These are phyloP conservation scores for Fusarium sp. DNA, from an alignment of 2,329 filamentous ascomycete species.

Conservation along the genomic window DNA sequence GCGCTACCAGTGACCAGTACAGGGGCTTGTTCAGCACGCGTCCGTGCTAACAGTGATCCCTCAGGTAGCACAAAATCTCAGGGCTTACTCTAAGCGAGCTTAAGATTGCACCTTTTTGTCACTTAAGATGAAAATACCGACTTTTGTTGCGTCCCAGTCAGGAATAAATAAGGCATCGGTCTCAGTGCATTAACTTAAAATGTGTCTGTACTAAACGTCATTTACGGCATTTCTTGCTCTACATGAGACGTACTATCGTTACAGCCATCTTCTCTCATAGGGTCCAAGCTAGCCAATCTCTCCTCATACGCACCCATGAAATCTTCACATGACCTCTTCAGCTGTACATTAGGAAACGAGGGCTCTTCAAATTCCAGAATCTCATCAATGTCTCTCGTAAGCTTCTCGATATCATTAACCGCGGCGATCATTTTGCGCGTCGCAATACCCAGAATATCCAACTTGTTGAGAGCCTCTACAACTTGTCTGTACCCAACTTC, in stretches of 20 bases:
- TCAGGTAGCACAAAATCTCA: accelerated
- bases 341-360: neutral
- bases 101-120: no score
- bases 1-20: neutral
- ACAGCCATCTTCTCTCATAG: neutral
- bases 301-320: neutral
- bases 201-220: neutral
- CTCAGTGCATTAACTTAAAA: neutral
- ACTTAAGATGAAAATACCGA: no score
- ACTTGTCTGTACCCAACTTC: neutral
- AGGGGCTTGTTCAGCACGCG: neutral
- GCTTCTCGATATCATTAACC: neutral
- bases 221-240: neutral
- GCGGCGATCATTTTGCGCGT: neutral
- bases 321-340: neutral
- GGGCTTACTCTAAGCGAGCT: neutral
- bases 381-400: neutral
- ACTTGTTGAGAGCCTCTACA: neutral
- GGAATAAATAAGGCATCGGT: neutral
- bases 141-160: no score
- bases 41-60: no score
- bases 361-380: neutral
- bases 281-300: neutral
- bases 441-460: neutral
- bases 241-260: accelerated